Evolutionary conservation across 257 asterid genomes (phyloP), one percentile per base, ranked within the genome.

Genomic region (Handroanthus guayacan): DNA sequence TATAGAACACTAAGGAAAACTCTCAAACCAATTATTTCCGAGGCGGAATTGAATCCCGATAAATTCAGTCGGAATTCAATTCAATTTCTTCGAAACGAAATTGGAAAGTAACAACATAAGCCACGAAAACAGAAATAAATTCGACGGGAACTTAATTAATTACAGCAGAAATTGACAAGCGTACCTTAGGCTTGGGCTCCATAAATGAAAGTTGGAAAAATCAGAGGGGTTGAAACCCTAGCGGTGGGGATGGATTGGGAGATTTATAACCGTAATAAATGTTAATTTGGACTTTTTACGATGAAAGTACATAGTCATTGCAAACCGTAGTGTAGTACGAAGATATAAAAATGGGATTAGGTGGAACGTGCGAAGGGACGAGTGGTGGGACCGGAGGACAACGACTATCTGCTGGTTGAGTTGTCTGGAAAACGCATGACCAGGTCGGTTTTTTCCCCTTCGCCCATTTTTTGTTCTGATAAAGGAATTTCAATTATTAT

Each of bases 161-260:
- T 71, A 69, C 9, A 55, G 67, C 50, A 82, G 48, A 71, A 82
- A 82, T 64, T 58, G 78, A 80, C 41, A 68, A 79, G 80, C 89
- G 85, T 83, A 87, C 92, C 92, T 80, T 69, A 4, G 64, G 78
- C 2, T 72, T 45, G 79, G 80, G 66, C 72, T 83, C 84, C 88
- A 81, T 79, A 67, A 87, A 79, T 77, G 51, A 62, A 54, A 54
- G 76, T 67, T 16, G 71, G 65, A 13, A 52, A 62, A 69, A 55
- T 66, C 14, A 25, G 31, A 10, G 50, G 48, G 73, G 74, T 56
- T 51, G 80, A 74, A 83, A 81, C 85, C 87, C 88, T 79, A 77
- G 75, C 74, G 63, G 73, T 34, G 62, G 38, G 39, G 72, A 25
- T 36, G 58, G 80, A 63, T 73, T 76, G 52, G 16, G 75, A 43